Evolutionary conservation across 1,284 basidiomycete species (phyloP), one percentile per base, ranked within the genome.

Genomic region (Ustilago tritici): DNA sequence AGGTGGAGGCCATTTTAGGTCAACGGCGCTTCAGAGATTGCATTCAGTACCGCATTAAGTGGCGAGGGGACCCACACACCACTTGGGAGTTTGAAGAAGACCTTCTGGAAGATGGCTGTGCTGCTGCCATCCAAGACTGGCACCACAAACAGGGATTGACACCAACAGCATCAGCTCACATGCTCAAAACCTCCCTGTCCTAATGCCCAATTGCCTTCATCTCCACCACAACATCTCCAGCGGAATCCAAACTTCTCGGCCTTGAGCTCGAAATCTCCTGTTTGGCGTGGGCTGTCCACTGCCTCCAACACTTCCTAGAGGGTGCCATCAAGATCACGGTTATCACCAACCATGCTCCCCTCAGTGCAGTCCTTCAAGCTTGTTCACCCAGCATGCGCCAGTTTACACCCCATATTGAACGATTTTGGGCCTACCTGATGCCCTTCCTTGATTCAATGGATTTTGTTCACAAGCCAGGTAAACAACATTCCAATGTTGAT

Each of bases 391-490:
- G 41, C 56, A 9, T 19, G 28, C 23, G 28, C 12, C 46, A 46
- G 41, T 58, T 58, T 41, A 58, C 56, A 19, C 56, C 56, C 5
- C 2, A 31, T 4, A 58, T 58, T 5, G 56, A 58, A 23, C 23
- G 1, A 23, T 23, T 23, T 23, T 1, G 1, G 23, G 2, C 23
- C 23, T 23, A 23, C 23, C 28, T 58, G 15, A 58, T 58, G 56
- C 43, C 56, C 3, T 34, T 38, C 23, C 56, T 58, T 12, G 56
- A 35, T 23, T 23, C 23, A 23, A 23, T 23, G 23, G 2, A 23
- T 23, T 23, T 23, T 1, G 23, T 23, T 1, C 23, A 23, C 23
- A 23, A 23, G 23, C 23, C 2, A 2, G 23, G 23, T 23, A 23
- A 23, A 23, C 23, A 23, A 23, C 23, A 23, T 23, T 23, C 2